These are phyloP conservation scores for Oidium heveae DNA, from an alignment of 2,329 filamentous ascomycete genomes.

Conservation along the genomic window DNA sequence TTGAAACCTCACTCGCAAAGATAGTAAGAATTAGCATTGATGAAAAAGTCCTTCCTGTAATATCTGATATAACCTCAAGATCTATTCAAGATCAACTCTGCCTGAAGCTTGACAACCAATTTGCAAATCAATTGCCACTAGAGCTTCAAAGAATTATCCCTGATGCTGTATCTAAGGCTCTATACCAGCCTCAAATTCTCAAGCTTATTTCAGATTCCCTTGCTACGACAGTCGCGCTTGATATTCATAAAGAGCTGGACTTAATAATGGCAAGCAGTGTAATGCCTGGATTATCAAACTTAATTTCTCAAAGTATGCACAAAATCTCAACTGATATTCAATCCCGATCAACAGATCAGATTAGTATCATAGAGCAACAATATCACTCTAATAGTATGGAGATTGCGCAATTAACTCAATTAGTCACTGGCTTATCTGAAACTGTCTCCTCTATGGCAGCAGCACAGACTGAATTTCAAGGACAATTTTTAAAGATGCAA, in stretches of 20 bases:
- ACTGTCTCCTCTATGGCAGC: conserved; percentile 45
- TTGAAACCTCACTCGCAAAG: conserved; percentile 22
- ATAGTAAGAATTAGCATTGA: conserved; percentile 38
- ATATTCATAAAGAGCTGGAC: conserved; percentile 44
- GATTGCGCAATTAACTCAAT: conserved; percentile 44
- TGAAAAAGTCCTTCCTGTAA: conserved; percentile 48
- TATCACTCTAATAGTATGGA: conserved; percentile 23
- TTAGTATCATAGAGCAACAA: conserved; percentile 10
- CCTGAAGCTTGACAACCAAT: conserved; percentile 24
- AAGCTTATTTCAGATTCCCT: conserved; percentile 50
- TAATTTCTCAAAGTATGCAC: conserved; percentile 40
- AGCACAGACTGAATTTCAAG: conserved; percentile 43
- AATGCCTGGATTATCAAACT: conserved; percentile 36
- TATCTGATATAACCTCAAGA: conserved; percentile 40
- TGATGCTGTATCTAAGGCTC: conserved; percentile 34
- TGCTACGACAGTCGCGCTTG: conserved; percentile 35
- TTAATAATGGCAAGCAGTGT: conserved; percentile 35
- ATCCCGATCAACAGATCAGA: conserved; percentile 20
- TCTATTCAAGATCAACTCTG: conserved; percentile 48
- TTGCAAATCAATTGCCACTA: conserved; percentile 18
- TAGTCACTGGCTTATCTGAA: conserved; percentile 40
- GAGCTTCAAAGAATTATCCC: conserved; percentile 52
- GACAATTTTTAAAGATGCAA: conserved; percentile 32
- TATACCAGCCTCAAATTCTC: conserved; percentile 51
- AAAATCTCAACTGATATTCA: conserved; percentile 45